Evolutionary conservation across 148 eudicot species (phyloP), one percentile per base, ranked within the genome.

Genomic region (Diospyros kaki): DNA sequence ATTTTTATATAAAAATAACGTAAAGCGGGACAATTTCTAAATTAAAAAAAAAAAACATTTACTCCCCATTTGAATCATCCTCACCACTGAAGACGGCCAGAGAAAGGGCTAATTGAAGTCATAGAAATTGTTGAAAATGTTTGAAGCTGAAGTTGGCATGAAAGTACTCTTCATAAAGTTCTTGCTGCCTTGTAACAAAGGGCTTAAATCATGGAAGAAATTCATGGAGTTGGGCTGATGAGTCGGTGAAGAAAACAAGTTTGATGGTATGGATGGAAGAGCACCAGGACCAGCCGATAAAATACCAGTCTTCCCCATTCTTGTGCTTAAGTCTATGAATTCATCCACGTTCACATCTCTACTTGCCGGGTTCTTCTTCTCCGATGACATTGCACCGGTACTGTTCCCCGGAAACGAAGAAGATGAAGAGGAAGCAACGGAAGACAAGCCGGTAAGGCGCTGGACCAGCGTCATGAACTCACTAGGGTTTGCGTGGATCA

Each of bases 381-480:
- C 93, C 4, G 92, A 92, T 1, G 98, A 89, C 7, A 87, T 44
- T 4, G 78, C 81, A 44, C 87, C 81, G 12, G 75, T 40, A 4
- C 55, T 68, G 12, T 58, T 71, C 54, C 58, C 44, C 11, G 69
- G n/a, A 6, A 4, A 6, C 2, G 61, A 6, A 42, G 52, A 28
- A 61, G 10, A 51, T 28, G 79, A 65, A 28, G 86, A 75, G 9
- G 90, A 60, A 9, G 76, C 54, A 66, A 9, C 44, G 60, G 55
- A 64, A 1, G 78, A 55, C 1, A 87, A 72, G 43, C 98, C 98
- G 11, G 98, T 94, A 64, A 94, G 79, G 17, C 90, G 88, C 77
- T 94, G 98, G 13, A 94, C 98, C 38, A 94, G 85, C 5, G 86
- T 73, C 98, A 88, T 91, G 82, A 94, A 94, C 51, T 92, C 95